Evolutionary conservation across 345 rosid species (phyloP).

Genomic region (Turnera subulata): DNA sequence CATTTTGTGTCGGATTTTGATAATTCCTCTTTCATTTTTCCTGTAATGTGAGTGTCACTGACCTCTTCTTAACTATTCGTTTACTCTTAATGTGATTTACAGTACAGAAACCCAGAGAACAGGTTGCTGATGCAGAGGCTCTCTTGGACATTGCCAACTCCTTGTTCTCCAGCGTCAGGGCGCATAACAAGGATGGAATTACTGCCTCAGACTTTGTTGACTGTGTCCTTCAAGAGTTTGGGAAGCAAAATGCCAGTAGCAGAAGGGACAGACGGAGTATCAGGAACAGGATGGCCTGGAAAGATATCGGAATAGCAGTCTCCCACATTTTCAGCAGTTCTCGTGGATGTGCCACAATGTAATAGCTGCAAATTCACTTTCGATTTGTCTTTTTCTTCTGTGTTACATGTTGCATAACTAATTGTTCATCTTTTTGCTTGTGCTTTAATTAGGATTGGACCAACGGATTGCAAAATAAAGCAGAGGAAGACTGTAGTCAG

Average conservation of each 20-base stretch:
- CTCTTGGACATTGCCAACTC: constrained; percentile 29
- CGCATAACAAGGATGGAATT: constrained; percentile 28
- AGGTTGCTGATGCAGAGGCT: constrained; percentile 44
- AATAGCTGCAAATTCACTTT: not conserved
- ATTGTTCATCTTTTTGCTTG: not conserved
- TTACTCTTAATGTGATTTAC: constrained; percentile 10
- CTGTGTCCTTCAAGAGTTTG: constrained; percentile 24
- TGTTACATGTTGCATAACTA: not conserved
- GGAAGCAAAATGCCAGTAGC: constrained; percentile 11
- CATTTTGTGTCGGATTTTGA: not conserved
- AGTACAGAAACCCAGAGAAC: constrained; percentile 46
- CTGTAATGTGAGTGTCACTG: not conserved
- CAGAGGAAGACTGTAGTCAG: constrained; percentile 16
- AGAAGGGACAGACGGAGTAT: constrained; percentile 2
- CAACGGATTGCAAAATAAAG: constrained; percentile 27
- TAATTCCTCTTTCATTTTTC: not conserved
- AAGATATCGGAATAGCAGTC: constrained; percentile 29
- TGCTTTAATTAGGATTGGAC: constrained; percentile 42
- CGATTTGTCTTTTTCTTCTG: not conserved
- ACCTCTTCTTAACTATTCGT: not conserved
- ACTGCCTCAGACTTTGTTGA: constrained; percentile 29
- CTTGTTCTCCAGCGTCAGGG: constrained; percentile 23
- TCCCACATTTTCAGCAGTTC: constrained; percentile 19
- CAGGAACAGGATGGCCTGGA: constrained; percentile 23
- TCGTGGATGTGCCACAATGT: constrained; percentile 39